Evolutionary conservation across 75 land plant species (phyloP).

Genomic region (Selaginella tamariscina): DNA sequence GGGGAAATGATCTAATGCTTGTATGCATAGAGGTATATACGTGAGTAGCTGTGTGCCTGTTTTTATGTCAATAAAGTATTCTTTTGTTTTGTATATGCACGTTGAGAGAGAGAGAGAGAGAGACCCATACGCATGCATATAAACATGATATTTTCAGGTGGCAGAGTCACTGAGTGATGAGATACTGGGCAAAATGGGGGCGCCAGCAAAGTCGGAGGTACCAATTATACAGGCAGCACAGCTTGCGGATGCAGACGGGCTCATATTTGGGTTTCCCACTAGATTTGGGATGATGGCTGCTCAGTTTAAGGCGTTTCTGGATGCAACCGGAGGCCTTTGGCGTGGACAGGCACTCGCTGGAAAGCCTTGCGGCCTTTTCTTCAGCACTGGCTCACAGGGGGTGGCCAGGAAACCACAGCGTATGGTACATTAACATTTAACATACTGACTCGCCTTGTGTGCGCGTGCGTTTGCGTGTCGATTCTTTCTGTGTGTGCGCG

Average conservation of each 20-base stretch:
- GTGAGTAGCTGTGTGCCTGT: too few species aligned
- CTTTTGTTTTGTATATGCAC: too few species aligned
- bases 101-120: too few species aligned
- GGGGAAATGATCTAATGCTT: too few species aligned
- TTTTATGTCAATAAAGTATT: too few species aligned
- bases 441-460: too few species aligned
- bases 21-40: not conserved
- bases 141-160: constrained; percentile 45
- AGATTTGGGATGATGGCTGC: constrained; percentile 97
- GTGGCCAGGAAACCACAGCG: constrained; percentile 95
- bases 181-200: constrained; percentile 69
- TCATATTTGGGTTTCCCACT: constrained; percentile 87
- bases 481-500: too few species aligned
- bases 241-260: constrained; percentile 76
- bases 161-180: constrained; percentile 77
- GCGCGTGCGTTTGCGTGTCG: too few species aligned
- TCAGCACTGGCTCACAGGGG: constrained; percentile 80
- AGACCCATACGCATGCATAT: too few species aligned
- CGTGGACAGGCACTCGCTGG: constrained; percentile 70
- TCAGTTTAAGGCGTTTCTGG: constrained; percentile 91
- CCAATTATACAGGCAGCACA: constrained; percentile 58
- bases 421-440: too few species aligned
- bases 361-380: constrained; percentile 87
- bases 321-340: constrained; percentile 89
- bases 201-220: constrained; percentile 69